These are phyloP conservation scores for Solanum gandarillasii DNA, from an alignment of 257 asterid genomes.

Conservation along the genomic window DNA sequence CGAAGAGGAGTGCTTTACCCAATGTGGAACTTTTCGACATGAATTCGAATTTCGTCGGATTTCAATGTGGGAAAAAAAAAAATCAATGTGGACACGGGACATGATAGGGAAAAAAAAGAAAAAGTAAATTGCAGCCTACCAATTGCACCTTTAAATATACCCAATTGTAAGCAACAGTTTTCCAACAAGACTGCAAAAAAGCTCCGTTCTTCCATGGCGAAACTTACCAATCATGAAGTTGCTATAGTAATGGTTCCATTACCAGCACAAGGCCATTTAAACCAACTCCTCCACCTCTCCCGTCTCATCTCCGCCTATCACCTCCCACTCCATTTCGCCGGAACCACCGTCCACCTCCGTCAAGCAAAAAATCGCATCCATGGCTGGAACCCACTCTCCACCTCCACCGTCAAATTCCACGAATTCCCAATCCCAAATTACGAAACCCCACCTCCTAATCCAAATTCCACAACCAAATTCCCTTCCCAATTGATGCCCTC, in stretches of 20 bases:
- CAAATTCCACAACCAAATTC: constrained; percentile 2
- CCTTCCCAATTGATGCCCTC: constrained; percentile 16
- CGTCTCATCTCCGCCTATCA: constrained; percentile 1
- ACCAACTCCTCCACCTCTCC: constrained; percentile 14
- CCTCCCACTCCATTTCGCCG: constrained; percentile 2
- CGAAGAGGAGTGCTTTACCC: too few species aligned
- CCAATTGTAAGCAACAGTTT: neutral
- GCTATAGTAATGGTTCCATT: constrained; percentile 8
- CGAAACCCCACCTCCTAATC: constrained; percentile 7
- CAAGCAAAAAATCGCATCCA: constrained; percentile 5
- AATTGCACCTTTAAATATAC: neutral
- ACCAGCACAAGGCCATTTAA: constrained; percentile 18
- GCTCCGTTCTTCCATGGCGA: neutral
- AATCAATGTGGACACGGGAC: too few species aligned
- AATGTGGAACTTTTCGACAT: too few species aligned
- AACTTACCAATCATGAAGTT: neutral
- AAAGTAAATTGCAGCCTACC: neutral
- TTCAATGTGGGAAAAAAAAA: too few species aligned
- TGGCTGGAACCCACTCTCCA: constrained; percentile 1
- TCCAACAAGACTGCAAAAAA: neutral
- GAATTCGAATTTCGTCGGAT: rapidly evolving
- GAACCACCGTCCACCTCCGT: neutral
- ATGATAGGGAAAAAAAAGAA: too few species aligned
- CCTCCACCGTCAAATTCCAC: neutral
- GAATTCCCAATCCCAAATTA: constrained; percentile 4